Evolutionary conservation across 257 asterid species (phyloP).

Genomic region (Linderniella brevidens): DNA sequence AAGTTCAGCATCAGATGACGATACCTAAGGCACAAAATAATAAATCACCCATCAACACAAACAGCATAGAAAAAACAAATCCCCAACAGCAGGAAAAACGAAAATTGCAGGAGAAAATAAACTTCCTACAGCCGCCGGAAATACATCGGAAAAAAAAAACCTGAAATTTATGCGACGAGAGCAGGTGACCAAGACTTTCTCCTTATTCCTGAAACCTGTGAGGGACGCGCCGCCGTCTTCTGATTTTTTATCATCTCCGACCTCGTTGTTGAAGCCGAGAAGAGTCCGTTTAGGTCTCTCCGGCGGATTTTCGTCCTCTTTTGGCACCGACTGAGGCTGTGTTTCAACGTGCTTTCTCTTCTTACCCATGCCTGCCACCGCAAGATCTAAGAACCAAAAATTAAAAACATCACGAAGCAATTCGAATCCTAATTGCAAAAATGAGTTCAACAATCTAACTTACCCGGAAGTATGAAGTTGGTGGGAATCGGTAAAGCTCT

Average conservation of each 20-base stretch:
- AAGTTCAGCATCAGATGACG: slow-evolving; percentile 88
- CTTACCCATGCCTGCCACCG: slow-evolving; percentile 47
- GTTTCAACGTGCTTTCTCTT: slow-evolving; percentile 60
- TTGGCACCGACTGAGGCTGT: slow-evolving; percentile 15
- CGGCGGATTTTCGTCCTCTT: slow-evolving; percentile 37
- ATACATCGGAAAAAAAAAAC: slow-evolving; percentile 11
- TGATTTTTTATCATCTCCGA: slow-evolving; percentile 8
- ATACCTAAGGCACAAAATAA: slow-evolving; percentile 42
- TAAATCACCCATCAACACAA: not conserved
- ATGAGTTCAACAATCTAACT: too few species aligned
- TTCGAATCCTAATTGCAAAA: too few species aligned
- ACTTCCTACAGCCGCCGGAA: not conserved
- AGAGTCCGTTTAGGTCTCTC: slow-evolving; percentile 84
- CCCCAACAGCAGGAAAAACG: not conserved
- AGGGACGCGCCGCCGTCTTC: slow-evolving; percentile 11
- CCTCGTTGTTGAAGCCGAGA: slow-evolving; percentile 46
- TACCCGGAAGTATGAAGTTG: too few species aligned
- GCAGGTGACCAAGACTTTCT: slow-evolving; percentile 78
- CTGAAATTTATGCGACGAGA: slow-evolving; percentile 86
- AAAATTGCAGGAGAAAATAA: not conserved
- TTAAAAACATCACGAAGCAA: too few species aligned
- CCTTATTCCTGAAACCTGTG: slow-evolving; percentile 48
- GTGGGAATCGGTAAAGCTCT: too few species aligned
- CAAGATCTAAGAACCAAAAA: not conserved
- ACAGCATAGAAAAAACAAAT: not conserved